phyloP scores from a whole-genome alignment of 2,329 filamentous ascomycete genomes.

The Pyrenophora graminea region DNA sequence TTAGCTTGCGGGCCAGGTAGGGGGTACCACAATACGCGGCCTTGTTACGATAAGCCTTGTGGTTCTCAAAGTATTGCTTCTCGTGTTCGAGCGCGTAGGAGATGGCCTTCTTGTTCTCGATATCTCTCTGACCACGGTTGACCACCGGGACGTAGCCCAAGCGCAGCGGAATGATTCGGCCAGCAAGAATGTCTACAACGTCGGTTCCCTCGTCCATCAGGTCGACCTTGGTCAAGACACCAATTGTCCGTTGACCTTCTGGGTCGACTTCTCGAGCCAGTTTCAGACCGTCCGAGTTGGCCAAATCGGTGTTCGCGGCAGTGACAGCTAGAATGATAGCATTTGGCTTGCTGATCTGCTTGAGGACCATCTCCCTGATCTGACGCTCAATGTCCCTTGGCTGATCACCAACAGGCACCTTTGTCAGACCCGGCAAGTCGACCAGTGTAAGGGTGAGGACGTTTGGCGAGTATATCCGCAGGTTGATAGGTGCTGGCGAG shows the following conservation, averaged over 20 bases:
- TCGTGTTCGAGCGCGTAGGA: slow-evolving; percentile 88
- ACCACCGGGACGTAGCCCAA: slow-evolving; percentile 97
- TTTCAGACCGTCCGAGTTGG: slow-evolving; percentile 97
- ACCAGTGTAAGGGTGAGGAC: slow-evolving; percentile 96
- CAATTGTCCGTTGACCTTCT: slow-evolving; percentile 95
- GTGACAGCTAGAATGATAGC: slow-evolving; percentile 97
- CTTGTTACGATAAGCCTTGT: slow-evolving; percentile 99
- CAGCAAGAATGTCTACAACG: slow-evolving; percentile 96
- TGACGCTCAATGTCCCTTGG: slow-evolving; percentile 95
- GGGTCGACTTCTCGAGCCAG: slow-evolving; percentile 95
- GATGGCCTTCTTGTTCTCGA: slow-evolving; percentile 97
- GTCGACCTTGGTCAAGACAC: slow-evolving; percentile 98
- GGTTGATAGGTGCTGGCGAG: slow-evolving; percentile 93
- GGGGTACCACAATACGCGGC: slow-evolving; percentile 97
- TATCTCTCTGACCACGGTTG: slow-evolving; percentile 96
- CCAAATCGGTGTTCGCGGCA: slow-evolving; percentile 94
- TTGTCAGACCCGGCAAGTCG: slow-evolving; percentile 93
- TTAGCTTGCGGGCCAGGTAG: slow-evolving; percentile 93
- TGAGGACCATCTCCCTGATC: slow-evolving; percentile 96
- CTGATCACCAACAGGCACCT: slow-evolving; percentile 95
- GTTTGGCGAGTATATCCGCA: slow-evolving; percentile 97
- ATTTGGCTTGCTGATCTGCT: slow-evolving; percentile 98
- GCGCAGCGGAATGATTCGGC: slow-evolving; percentile 91
- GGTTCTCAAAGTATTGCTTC: slow-evolving; percentile 96
- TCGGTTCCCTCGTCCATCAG: slow-evolving; percentile 99